A percentile compares a stretch with the other conserved stretches of the same genome.
phyloP scores from a whole-genome alignment of 2,329 filamentous ascomycete species.

The Aspergillus luchuensis region DNA sequence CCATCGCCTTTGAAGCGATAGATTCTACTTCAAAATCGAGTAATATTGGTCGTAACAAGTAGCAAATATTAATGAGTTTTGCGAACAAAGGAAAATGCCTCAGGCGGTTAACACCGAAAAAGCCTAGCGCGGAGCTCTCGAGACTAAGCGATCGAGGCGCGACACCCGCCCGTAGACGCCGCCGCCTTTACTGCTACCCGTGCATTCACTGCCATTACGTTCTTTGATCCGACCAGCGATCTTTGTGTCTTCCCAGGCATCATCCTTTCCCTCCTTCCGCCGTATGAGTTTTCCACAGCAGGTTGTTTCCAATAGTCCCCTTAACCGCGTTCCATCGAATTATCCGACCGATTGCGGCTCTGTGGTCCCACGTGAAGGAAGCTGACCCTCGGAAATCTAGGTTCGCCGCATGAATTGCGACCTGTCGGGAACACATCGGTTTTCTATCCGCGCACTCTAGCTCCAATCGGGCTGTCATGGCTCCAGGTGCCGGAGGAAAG shows the following conservation, averaged over 20 bases:
- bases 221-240: constrained; percentile 11
- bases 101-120: background rate
- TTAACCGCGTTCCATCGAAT: background rate
- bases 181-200: constrained; percentile 9
- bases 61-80: background rate
- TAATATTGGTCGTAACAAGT: background rate
- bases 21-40: background rate
- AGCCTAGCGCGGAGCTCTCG: background rate
- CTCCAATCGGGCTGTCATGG: constrained; percentile 46
- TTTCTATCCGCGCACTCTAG: constrained; percentile 31
- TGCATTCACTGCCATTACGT: constrained; percentile 2
- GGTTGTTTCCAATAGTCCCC: constrained; percentile 10
- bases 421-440: constrained; percentile 28
- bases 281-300: constrained; percentile 20
- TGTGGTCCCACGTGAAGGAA: constrained; percentile 2
- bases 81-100: background rate
- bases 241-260: constrained; percentile 10
- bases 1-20: background rate
- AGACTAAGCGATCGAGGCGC: background rate
- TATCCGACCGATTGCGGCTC: background rate
- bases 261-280: constrained; percentile 7
- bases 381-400: constrained; percentile 19
- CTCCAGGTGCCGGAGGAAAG: constrained; percentile 55
- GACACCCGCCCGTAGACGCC: constrained; percentile 4
- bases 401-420: constrained; percentile 37